Evolutionary conservation across 2,329 filamentous ascomycete genomes (phyloP).

Genomic region (Ascochyta pisi): DNA sequence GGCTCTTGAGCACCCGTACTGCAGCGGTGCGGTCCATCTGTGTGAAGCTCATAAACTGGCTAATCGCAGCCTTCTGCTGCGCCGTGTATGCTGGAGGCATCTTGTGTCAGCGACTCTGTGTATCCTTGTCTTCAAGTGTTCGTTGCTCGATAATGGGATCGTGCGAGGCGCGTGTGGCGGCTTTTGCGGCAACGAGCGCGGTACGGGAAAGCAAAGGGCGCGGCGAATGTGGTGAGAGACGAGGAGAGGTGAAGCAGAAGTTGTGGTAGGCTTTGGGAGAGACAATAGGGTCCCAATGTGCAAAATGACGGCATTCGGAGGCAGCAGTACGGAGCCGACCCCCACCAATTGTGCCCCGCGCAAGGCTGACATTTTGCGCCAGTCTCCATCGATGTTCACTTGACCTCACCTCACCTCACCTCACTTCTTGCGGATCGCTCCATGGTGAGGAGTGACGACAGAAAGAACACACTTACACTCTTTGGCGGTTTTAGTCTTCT

Average conservation of each 20-base stretch:
- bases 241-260: constrained; percentile 2
- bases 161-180: background rate
- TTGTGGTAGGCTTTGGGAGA: constrained; percentile 9
- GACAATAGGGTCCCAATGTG: constrained; percentile 13
- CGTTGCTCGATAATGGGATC: constrained; percentile 1
- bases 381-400: background rate
- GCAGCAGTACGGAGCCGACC: constrained; percentile 26
- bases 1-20: constrained; percentile 53
- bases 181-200: background rate
- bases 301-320: constrained; percentile 30
- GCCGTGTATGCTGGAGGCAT: constrained; percentile 57
- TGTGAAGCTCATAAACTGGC: constrained; percentile 55
- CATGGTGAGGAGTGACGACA: background rate
- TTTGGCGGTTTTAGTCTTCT: constrained; percentile 1
- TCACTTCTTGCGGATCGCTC: background rate
- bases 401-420: background rate
- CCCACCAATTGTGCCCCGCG: constrained; percentile 19
- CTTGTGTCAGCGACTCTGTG: constrained; percentile 29
- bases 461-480: background rate
- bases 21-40: constrained; percentile 54
- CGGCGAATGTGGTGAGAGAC: background rate
- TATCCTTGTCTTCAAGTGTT: constrained; percentile 3
- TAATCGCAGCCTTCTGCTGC: constrained; percentile 55
- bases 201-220: background rate
- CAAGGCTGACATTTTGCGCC: constrained; percentile 9